Conservation (phyloP, 1,284 basidiomycete species). For the Acaromyces ingoldii region DNA sequence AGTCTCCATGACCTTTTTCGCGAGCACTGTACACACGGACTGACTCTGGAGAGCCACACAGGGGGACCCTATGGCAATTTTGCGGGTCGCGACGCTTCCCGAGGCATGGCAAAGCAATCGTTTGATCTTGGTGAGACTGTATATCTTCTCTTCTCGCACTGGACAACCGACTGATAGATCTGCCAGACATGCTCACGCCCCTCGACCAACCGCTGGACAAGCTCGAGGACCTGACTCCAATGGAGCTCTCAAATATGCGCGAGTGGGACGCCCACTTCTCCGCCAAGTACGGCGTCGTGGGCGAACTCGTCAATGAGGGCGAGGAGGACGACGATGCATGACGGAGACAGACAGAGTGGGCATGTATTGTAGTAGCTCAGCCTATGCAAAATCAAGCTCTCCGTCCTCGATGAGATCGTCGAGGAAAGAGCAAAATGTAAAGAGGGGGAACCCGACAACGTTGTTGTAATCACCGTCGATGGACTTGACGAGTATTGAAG, state of each 20-base stretch:
- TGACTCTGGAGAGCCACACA: slow-evolving; percentile 42
- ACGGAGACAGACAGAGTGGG: neutral
- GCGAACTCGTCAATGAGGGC: slow-evolving; percentile 43
- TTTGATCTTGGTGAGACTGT: slow-evolving; percentile 79
- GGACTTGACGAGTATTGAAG: slow-evolving; percentile 71
- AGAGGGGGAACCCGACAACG: slow-evolving; percentile 75
- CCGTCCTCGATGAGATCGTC: slow-evolving; percentile 43
- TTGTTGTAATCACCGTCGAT: slow-evolving; percentile 90
- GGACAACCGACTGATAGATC: slow-evolving; percentile 1
- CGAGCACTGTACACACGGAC: too few species aligned
- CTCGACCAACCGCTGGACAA: slow-evolving; percentile 79
- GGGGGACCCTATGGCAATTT: slow-evolving; percentile 96
- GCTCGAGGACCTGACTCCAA: slow-evolving; percentile 67
- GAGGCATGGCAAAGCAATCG: slow-evolving; percentile 94
- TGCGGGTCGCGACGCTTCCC: slow-evolving; percentile 84
- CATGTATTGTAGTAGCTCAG: neutral
- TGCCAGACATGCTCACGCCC: slow-evolving; percentile 77
- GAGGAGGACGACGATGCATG: slow-evolving; percentile 7
- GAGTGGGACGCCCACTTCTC: slow-evolving; percentile 32
- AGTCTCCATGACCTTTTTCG: too few species aligned
- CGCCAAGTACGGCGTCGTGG: slow-evolving; percentile 45
- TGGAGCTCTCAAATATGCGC: slow-evolving; percentile 60
- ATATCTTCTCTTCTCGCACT: neutral
- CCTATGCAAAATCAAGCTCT: slow-evolving; percentile 33
- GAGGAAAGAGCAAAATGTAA: slow-evolving; percentile 21